Evolutionary conservation across 2,329 filamentous ascomycete genomes (phyloP).

Genomic region (Ascochyta rabiei): DNA sequence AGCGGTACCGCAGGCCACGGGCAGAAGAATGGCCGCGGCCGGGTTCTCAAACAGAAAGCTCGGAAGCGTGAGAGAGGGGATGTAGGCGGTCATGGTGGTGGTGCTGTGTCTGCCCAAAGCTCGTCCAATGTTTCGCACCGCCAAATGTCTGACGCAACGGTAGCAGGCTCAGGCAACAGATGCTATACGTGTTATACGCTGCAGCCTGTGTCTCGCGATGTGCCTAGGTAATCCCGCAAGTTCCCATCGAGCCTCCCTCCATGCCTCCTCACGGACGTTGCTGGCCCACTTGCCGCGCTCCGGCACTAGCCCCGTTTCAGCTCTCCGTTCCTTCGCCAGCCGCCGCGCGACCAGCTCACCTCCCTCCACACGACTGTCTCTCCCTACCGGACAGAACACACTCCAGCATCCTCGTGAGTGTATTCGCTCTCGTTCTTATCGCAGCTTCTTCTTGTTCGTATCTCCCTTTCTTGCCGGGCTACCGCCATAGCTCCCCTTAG

Average conservation of each 20-base stretch:
- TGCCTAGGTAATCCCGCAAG: conserved; percentile 14
- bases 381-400: conserved; percentile 29
- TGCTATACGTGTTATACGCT: conserved; percentile 7
- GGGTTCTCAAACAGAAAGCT: conserved; percentile 72
- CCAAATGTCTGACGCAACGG: background rate
- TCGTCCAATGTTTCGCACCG: background rate
- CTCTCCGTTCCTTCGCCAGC: conserved; percentile 18
- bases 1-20: conserved; percentile 73
- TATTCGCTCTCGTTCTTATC: conserved; percentile 38
- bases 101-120: background rate
- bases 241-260: conserved; percentile 4
- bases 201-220: conserved; percentile 9
- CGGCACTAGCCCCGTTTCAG: conserved; percentile 32
- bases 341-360: conserved; percentile 29
- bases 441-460: conserved; percentile 35
- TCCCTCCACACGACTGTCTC: conserved; percentile 32
- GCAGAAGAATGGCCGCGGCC: conserved; percentile 75
- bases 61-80: conserved; percentile 79
- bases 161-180: background rate
- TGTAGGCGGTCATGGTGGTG: conserved; percentile 73
- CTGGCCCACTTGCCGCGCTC: conserved; percentile 31
- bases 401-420: conserved; percentile 49
- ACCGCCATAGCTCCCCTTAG: conserved; percentile 39
- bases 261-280: conserved; percentile 12
- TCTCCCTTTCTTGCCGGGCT: conserved; percentile 39